Evolutionary conservation across 305 asterid species (phyloP).

Genomic region (Solanum hybrid): DNA sequence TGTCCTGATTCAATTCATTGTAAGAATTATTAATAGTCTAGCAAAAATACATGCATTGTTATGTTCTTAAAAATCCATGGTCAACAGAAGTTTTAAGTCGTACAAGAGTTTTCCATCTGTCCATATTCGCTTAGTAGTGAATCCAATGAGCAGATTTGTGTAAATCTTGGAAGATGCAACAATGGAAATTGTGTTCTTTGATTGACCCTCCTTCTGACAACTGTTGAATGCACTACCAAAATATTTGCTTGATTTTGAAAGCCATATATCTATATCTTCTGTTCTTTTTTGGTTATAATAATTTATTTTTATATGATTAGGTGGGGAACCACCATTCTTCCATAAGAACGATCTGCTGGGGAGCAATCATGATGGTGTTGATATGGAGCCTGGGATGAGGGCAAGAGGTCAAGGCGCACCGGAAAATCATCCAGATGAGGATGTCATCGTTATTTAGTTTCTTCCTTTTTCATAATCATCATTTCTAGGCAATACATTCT

Average conservation of each 20-base stretch:
- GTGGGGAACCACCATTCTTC: conserved; percentile 27
- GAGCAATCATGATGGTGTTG: conserved; percentile 9
- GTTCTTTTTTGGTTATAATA: background rate
- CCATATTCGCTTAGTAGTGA: background rate
- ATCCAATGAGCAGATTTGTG: background rate
- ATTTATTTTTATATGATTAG: conserved; percentile 19
- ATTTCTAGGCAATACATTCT: background rate
- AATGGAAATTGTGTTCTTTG: background rate
- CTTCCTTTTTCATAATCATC: background rate
- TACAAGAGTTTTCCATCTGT: background rate
- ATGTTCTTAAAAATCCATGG: background rate
- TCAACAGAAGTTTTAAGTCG: background rate
- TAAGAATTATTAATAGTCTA: background rate
- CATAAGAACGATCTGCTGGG: conserved; percentile 4
- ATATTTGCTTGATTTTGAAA: background rate
- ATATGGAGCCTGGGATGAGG: conserved; percentile 25
- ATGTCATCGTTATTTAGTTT: conserved; percentile 18
- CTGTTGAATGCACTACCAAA: background rate
- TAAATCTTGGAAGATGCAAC: background rate
- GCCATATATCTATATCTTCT: background rate
- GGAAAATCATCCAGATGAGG: conserved; percentile 25
- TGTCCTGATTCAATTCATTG: background rate
- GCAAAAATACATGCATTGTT: background rate
- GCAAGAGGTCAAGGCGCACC: conserved; percentile 19
- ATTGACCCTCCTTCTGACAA: background rate